Conservation (phyloP, 1,284 basidiomycete species). For the Ceratobasidium theobromae region DNA sequence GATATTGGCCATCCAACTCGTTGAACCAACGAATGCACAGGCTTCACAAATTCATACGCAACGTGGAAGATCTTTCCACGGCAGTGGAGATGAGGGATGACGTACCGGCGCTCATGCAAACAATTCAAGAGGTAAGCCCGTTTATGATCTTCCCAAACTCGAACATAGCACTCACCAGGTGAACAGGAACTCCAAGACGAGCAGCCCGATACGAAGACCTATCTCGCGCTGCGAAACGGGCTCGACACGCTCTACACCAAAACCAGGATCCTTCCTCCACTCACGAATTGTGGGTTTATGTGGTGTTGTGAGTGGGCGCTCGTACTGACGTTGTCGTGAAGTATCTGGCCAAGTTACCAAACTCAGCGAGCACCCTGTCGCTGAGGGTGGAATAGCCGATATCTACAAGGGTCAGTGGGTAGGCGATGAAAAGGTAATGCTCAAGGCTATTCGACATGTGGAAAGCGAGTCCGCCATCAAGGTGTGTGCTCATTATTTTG, state of each 20-base stretch:
- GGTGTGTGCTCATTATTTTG: background rate
- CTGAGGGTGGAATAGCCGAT: background rate
- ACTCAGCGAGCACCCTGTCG: background rate
- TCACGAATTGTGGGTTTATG: background rate
- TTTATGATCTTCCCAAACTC: too few relatives aligned
- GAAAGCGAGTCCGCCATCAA: background rate
- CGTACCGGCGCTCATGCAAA: background rate
- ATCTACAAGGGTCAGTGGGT: conserved; percentile 18
- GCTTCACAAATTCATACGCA: background rate
- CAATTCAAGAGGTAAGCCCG: conserved; percentile 1
- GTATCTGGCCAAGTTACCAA: conserved; percentile 17
- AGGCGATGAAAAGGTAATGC: conserved; percentile 8
- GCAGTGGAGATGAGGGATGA: conserved; percentile 15
- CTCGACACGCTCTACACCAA: conserved; percentile 2
- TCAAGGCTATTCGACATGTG: background rate
- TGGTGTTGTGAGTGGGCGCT: background rate
- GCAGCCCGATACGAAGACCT: conserved; percentile 2
- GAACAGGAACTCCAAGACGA: conserved; percentile 4
- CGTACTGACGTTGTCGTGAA: background rate
- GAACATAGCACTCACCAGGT: background rate
- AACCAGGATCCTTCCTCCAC: background rate
- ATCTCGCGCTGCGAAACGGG: conserved; percentile 14
- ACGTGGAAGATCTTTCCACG: background rate
- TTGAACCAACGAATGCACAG: background rate
- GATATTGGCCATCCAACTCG: background rate